Evolutionary conservation across 2,329 filamentous ascomycete genomes (phyloP).

Genomic region (Stenocarpella maydis): DNA sequence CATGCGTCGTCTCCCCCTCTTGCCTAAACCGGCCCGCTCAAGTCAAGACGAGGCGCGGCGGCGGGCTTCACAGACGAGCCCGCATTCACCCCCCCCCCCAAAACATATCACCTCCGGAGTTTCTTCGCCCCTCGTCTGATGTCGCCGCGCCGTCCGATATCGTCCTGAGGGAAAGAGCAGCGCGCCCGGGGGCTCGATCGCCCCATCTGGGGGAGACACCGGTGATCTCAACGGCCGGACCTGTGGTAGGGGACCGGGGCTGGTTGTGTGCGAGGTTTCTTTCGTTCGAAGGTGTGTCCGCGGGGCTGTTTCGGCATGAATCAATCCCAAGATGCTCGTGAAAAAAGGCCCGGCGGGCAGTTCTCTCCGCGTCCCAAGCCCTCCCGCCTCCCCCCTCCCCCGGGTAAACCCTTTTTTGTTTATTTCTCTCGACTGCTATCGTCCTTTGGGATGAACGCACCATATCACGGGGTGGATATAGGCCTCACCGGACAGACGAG

Average conservation of each 20-base stretch:
- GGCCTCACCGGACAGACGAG: not conserved
- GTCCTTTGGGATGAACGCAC: conserved; percentile 9
- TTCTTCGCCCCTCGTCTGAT: no score
- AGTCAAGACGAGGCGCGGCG: no score
- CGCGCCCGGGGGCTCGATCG: not conserved
- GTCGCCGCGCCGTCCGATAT: not conserved
- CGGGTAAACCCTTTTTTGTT: no score
- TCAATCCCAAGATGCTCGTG: not conserved
- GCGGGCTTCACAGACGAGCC: no score
- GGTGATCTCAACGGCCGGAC: conserved; percentile 8
- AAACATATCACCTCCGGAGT: no score
- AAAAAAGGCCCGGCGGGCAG: not conserved
- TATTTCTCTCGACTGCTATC: no score
- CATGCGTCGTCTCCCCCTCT: no score
- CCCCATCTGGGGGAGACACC: not conserved
- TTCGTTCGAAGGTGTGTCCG: conserved; percentile 22
- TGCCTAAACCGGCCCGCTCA: no score
- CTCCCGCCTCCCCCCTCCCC: no score
- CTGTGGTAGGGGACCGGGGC: conserved; percentile 4
- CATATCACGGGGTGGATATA: conserved; percentile 9
- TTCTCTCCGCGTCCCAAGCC: no score
- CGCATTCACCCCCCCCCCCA: no score
- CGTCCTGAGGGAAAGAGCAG: not conserved
- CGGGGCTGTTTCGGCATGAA: no score
- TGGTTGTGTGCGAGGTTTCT: conserved; percentile 18